Percentiles rank a stretch among this genome's conserved stretches.
These are phyloP conservation scores for Colletotrichum phormii DNA, from an alignment of 2,329 filamentous ascomycete genomes.

Conservation along the genomic window DNA sequence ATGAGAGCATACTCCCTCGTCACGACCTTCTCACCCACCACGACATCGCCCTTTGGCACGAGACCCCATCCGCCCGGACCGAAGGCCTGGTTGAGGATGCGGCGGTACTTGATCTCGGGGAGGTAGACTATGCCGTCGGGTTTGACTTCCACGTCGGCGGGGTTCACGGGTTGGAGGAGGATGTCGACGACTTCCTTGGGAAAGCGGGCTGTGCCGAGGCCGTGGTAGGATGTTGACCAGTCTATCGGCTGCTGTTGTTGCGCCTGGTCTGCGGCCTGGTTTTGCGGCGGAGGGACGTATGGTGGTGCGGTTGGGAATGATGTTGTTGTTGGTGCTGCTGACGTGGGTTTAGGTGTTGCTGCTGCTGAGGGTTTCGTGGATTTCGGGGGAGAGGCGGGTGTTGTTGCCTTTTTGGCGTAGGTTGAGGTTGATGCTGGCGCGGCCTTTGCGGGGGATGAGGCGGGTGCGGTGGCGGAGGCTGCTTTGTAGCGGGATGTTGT, in stretches of 20 bases:
- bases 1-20: conserved; percentile 95
- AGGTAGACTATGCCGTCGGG: conserved; percentile 96
- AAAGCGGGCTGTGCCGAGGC: conserved; percentile 79
- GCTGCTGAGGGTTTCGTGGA: background rate
- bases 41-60: conserved; percentile 86
- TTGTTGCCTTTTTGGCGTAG: background rate
- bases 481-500: conserved; percentile 1
- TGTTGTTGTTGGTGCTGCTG: background rate
- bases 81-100: conserved; percentile 91
- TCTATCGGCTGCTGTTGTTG: conserved; percentile 58
- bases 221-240: conserved; percentile 88
- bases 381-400: background rate
- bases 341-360: no score
- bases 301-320: conserved; percentile 11
- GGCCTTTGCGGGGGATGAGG: background rate
- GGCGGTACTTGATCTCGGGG: conserved; percentile 96
- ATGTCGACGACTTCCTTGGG: conserved; percentile 75
- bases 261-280: background rate
- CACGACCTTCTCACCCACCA: conserved; percentile 82
- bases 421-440: background rate
- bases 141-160: conserved; percentile 93
- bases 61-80: conserved; percentile 96
- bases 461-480: background rate
- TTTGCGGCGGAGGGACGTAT: background rate
- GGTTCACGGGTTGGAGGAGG: conserved; percentile 74